These are phyloP conservation scores for Lactifluus volemus DNA, from an alignment of 768 basidiomycete genomes.

Conservation along the genomic window DNA sequence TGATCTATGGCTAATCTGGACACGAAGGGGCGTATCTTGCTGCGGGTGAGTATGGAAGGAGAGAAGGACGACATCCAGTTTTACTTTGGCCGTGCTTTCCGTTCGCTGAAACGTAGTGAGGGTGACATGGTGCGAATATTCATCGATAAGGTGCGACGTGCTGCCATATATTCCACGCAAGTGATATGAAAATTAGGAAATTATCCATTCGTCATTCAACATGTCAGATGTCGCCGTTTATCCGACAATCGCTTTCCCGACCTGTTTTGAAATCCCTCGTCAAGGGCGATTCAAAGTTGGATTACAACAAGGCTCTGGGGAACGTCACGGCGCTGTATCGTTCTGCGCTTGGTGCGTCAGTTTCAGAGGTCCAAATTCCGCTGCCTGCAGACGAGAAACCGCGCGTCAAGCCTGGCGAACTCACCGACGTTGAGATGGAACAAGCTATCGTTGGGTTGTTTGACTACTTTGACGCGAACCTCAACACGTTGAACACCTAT, in stretches of 20 bases:
- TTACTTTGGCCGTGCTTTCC: constrained; percentile 93
- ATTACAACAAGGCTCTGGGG: constrained; percentile 86
- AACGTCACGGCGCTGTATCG: constrained; percentile 76
- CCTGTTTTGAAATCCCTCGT: constrained; percentile 67
- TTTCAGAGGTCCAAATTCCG: constrained; percentile 69
- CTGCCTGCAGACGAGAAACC: constrained; percentile 68
- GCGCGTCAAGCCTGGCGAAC: constrained; percentile 65
- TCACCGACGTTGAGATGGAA: constrained; percentile 92
- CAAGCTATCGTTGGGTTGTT: constrained; percentile 85
- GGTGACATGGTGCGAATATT: constrained; percentile 94
- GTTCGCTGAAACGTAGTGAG: constrained; percentile 87
- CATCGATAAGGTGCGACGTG: constrained; percentile 77
- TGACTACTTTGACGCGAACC: constrained; percentile 92
- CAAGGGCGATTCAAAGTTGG: constrained; percentile 54
- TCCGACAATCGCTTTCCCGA: constrained; percentile 78
- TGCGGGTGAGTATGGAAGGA: constrained; percentile 95
- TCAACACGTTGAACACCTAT: constrained; percentile 84
- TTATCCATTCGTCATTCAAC: background rate
- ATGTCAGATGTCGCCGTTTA: constrained; percentile 83
- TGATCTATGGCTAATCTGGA: constrained; percentile 88
- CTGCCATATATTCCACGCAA: background rate
- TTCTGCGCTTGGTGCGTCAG: constrained; percentile 57
- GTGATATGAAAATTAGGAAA: background rate
- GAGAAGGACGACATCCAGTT: constrained; percentile 98
- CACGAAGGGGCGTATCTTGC: constrained; percentile 70